Percentiles rank a stretch among this genome's conserved stretches.
phyloP scores from a whole-genome alignment of 352 stramenopile genomes.

The Phytophthora crassamura region DNA sequence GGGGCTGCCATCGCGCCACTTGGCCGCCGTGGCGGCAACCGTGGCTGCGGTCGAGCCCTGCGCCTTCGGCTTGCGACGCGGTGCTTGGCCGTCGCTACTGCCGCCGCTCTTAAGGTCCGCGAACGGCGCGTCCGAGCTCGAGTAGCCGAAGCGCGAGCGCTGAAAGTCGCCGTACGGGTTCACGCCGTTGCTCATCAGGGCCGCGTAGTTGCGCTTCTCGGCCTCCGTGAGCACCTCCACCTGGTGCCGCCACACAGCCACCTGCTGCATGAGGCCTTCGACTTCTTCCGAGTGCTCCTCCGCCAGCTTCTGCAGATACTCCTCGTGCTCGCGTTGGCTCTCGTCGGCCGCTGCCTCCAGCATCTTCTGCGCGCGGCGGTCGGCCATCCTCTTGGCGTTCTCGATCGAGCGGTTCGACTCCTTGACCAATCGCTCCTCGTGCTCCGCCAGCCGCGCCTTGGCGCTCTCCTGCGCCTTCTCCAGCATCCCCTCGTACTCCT shows the following conservation, averaged over 20 bases:
- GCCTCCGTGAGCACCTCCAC: constrained; percentile 86
- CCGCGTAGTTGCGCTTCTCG: constrained; percentile 79
- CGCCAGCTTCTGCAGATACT: constrained; percentile 80
- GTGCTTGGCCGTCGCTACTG: constrained; percentile 11
- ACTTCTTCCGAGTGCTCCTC: constrained; percentile 87
- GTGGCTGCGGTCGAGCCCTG: constrained; percentile 7
- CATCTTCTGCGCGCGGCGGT: constrained; percentile 61
- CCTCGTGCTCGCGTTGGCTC: constrained; percentile 69
- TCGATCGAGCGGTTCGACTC: constrained; percentile 85
- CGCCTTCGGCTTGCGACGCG: constrained; percentile 18
- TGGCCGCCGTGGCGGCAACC: constrained; percentile 30
- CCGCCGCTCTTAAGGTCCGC: constrained; percentile 19
- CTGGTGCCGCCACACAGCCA: constrained; percentile 84
- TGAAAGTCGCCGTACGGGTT: constrained; percentile 65
- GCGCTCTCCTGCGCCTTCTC: constrained; percentile 57
- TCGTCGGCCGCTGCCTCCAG: constrained; percentile 58
- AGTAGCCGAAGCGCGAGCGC: constrained; percentile 58
- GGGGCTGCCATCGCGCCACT: constrained; percentile 45
- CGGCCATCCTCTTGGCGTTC: constrained; percentile 59
- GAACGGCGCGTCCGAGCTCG: constrained; percentile 31
- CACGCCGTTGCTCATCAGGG: constrained; percentile 64
- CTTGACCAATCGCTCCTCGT: constrained; percentile 74
- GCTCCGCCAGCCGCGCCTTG: constrained; percentile 55
- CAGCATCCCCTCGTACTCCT: constrained; percentile 52
- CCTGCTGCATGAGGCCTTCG: constrained; percentile 81